phyloP scores from a whole-genome alignment of 2,329 filamentous ascomycete species.

The Coniochaeta ligniaria region DNA sequence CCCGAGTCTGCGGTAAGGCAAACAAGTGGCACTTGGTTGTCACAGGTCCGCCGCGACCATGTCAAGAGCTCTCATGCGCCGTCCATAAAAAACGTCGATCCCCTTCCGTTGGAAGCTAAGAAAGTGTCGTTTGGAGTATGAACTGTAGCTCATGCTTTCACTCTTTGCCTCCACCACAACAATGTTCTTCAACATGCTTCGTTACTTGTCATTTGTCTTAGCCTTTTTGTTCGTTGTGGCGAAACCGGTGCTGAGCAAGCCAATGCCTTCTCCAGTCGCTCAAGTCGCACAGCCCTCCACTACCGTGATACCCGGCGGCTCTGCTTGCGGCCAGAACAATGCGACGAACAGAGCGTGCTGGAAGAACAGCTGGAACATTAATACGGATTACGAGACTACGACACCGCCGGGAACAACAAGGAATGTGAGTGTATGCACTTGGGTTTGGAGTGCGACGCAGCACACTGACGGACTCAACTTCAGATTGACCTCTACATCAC shows the following conservation, averaged over 20 bases:
- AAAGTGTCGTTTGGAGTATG: not conserved
- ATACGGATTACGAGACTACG: constrained; percentile 14
- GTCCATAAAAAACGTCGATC: not conserved
- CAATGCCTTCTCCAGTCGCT: constrained; percentile 1
- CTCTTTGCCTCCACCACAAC: not conserved
- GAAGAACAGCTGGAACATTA: constrained; percentile 14
- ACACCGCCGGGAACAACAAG: constrained; percentile 12
- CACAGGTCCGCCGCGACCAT: not conserved
- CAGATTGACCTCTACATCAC: constrained; percentile 15
- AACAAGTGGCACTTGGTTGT: not conserved
- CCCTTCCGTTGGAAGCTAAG: not conserved
- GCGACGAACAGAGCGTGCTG: constrained; percentile 15
- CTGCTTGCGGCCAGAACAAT: constrained; percentile 9
- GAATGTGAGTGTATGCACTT: constrained; percentile 6
- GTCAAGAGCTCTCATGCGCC: not conserved
- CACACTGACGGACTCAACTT: not conserved
- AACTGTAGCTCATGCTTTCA: not conserved
- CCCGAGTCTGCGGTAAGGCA: not conserved
- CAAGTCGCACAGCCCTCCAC: not conserved
- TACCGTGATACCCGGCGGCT: not conserved
- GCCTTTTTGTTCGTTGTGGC: not conserved
- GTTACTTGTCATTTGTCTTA: not conserved
- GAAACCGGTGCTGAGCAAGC: not conserved
- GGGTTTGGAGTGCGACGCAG: not conserved
- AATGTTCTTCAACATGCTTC: not conserved